Evolutionary conservation across 306 rosid genomes (phyloP).

Genomic region (Dalbergia cochinchinensis): DNA sequence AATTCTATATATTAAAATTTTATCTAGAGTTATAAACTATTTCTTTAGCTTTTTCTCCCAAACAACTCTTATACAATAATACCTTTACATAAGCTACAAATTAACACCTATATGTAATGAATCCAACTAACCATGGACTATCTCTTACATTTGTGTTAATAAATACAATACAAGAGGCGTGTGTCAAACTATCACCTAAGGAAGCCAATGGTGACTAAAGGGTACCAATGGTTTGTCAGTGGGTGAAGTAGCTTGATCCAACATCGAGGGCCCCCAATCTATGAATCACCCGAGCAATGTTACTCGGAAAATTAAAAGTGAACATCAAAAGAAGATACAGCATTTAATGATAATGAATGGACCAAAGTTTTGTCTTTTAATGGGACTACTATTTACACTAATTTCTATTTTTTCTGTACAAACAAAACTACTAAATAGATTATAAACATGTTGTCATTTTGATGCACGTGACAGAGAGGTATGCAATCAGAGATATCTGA

Average conservation of each 20-base stretch:
- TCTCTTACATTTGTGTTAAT: too few relatives aligned
- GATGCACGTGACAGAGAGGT: conserved; percentile 36
- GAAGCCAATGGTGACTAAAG: too few relatives aligned
- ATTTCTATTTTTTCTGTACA: too few relatives aligned
- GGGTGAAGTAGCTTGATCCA: conserved; percentile 19
- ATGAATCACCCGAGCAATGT: not conserved
- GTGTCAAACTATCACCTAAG: conserved; percentile 1
- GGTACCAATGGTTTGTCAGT: not conserved
- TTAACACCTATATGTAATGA: not conserved
- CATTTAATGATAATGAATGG: too few relatives aligned
- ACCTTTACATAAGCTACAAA: too few relatives aligned
- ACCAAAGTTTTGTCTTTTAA: too few relatives aligned
- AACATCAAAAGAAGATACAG: too few relatives aligned
- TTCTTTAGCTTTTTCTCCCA: too few relatives aligned
- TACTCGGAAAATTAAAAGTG: too few relatives aligned
- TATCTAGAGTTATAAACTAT: not conserved
- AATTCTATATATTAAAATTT: not conserved
- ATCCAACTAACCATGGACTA: not conserved
- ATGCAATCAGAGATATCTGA: not conserved
- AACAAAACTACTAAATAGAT: too few relatives aligned
- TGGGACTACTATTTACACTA: too few relatives aligned
- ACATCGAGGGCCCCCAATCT: not conserved
- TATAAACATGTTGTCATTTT: conserved; percentile 8
- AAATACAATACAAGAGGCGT: not conserved
- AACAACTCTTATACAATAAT: too few relatives aligned